Conservation (phyloP, 106 monocot species). For the Ottelia alismoides region DNA sequence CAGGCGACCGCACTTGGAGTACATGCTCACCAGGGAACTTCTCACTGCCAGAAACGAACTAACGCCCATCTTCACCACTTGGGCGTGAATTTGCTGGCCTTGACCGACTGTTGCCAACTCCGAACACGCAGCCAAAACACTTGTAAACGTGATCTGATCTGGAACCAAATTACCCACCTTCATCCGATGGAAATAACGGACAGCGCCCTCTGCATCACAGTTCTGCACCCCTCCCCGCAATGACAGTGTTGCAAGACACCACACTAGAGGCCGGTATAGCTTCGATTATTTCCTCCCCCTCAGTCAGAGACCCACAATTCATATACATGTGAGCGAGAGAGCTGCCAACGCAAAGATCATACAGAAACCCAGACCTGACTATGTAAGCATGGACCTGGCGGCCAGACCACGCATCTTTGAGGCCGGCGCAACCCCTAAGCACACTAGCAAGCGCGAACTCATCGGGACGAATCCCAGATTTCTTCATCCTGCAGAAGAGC, state of each 20-base stretch:
- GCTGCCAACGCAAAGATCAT: conserved; percentile 50
- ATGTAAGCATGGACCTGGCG: conserved; percentile 44
- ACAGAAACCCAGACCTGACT: conserved; percentile 23
- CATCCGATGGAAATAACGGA: conserved; percentile 42
- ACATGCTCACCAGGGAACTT: conserved; percentile 73
- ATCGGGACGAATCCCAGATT: conserved; percentile 31
- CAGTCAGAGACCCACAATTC: conserved; percentile 31
- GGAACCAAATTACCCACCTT: conserved; percentile 31
- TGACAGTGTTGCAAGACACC: conserved; percentile 60
- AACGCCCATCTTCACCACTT: conserved; percentile 34
- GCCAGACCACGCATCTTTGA: conserved; percentile 29
- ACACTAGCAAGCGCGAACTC: conserved; percentile 60
- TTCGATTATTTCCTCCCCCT: conserved; percentile 44
- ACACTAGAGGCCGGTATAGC: conserved; percentile 28
- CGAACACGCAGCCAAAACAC: conserved; percentile 50
- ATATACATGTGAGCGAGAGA: conserved; percentile 85
- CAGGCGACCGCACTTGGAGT: conserved; percentile 71
- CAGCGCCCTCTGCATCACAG: conserved; percentile 49
- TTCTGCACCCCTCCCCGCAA: conserved; percentile 65
- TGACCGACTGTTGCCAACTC: conserved; percentile 51
- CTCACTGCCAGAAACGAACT: conserved; percentile 21
- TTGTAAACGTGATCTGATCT: conserved; percentile 45
- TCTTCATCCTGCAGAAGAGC: conserved; percentile 30
- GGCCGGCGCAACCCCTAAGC: conserved; percentile 40
- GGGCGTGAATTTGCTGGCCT: conserved; percentile 59